These are phyloP conservation scores for Phytophthora kernoviae DNA, from an alignment of 352 stramenopile species.

Conservation along the genomic window DNA sequence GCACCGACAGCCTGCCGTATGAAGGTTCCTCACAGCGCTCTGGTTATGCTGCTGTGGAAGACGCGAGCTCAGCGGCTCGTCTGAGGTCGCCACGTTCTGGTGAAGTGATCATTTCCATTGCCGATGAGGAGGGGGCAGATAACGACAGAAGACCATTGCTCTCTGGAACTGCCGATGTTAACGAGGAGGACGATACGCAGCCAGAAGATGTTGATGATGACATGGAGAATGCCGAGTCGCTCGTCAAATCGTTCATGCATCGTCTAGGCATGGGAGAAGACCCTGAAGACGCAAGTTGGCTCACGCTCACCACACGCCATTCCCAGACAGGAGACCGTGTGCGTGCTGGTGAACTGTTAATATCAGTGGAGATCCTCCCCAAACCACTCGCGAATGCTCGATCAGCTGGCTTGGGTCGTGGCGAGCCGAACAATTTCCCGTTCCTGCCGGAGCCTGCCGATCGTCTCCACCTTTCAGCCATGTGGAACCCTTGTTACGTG, in stretches of 20 bases:
- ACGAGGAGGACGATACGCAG: slow-evolving; percentile 32
- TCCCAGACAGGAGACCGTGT: slow-evolving; percentile 60
- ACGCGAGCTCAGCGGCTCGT: slow-evolving; percentile 23
- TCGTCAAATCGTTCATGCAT: slow-evolving; percentile 76
- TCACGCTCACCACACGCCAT: slow-evolving; percentile 77
- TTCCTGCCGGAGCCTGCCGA: slow-evolving; percentile 74
- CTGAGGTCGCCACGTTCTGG: slow-evolving; percentile 20
- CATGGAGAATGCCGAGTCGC: slow-evolving; percentile 69
- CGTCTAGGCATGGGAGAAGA: slow-evolving; percentile 82
- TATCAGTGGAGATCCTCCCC: slow-evolving; percentile 80
- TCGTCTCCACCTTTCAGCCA: slow-evolving; percentile 72
- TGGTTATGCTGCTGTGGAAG: slow-evolving; percentile 35
- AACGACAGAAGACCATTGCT: slow-evolving; percentile 32
- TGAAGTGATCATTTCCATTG: slow-evolving; percentile 35
- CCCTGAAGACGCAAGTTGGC: slow-evolving; percentile 73
- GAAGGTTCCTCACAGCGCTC: slow-evolving; percentile 19
- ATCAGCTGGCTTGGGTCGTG: slow-evolving; percentile 74
- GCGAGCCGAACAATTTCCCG: slow-evolving; percentile 83
- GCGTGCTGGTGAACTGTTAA: slow-evolving; percentile 62
- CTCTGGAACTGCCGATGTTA: slow-evolving; percentile 11
- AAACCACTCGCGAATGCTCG: slow-evolving; percentile 55
- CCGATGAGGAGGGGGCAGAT: slow-evolving; percentile 11
- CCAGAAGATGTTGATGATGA: slow-evolving; percentile 31
- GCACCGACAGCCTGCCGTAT: slow-evolving; percentile 36
- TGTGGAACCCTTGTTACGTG: slow-evolving; percentile 87